Evolutionary conservation across 2,329 filamentous ascomycete species (phyloP).

Genomic region (Fusarium nanum): DNA sequence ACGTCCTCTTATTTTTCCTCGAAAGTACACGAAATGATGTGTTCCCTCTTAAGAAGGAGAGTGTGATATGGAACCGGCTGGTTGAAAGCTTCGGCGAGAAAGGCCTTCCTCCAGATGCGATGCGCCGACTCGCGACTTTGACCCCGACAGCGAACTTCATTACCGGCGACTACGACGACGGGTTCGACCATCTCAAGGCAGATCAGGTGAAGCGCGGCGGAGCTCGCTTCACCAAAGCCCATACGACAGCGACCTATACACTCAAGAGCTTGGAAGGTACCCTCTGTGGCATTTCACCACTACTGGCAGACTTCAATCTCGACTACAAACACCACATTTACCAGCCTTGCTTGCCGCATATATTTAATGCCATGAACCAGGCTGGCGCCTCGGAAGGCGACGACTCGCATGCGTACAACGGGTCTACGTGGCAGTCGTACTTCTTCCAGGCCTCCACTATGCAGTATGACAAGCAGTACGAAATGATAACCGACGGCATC

Average conservation of each 20-base stretch:
- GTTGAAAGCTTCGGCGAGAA: conserved; percentile 46
- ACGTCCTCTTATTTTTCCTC: conserved; percentile 57
- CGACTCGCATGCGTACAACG: conserved; percentile 8
- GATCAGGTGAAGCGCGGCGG: conserved; percentile 50
- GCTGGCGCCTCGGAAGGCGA: conserved; percentile 17
- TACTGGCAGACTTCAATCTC: conserved; percentile 57
- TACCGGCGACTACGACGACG: conserved; percentile 53
- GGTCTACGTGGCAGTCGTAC: conserved; percentile 48
- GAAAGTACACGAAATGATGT: conserved; percentile 60
- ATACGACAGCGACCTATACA: conserved; percentile 57
- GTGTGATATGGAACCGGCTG: conserved; percentile 51
- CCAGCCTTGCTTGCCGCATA: conserved; percentile 58
- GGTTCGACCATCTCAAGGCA: conserved; percentile 43
- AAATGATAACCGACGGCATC: conserved; percentile 44
- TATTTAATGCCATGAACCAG: conserved; percentile 51
- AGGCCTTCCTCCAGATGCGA: conserved; percentile 49
- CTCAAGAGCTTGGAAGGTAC: conserved; percentile 57
- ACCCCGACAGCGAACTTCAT: conserved; percentile 51
- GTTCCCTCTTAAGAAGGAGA: conserved; percentile 57
- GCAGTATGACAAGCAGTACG: conserved; percentile 50
- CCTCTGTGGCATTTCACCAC: conserved; percentile 56
- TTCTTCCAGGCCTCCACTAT: conserved; percentile 51
- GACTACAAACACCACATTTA: conserved; percentile 58
- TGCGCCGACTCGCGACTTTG: conserved; percentile 44
- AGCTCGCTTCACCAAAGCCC: conserved; percentile 54